Percentiles rank a stretch among this genome's conserved stretches.
phyloP scores from a whole-genome alignment of 2,329 filamentous ascomycete species.

The Diaporthe humulicola region DNA sequence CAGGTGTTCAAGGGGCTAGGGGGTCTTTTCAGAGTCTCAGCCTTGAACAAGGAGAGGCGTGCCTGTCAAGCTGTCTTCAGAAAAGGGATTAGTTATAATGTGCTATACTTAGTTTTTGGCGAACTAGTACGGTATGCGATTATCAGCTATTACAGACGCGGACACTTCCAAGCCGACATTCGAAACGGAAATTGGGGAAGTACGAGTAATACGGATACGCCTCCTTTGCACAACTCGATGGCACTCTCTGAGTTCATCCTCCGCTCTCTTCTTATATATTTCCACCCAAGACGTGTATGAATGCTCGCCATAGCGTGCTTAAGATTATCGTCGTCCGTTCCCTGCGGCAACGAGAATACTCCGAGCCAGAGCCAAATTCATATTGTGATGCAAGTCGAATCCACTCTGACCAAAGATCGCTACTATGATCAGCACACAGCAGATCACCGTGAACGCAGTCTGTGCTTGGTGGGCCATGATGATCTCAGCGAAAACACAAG shows the following conservation, averaged over 20 bases:
- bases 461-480: constrained; percentile 7
- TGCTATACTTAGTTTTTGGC: background rate
- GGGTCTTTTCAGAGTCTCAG: background rate
- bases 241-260: background rate
- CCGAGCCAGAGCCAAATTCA: background rate
- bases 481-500: background rate
- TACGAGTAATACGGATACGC: background rate
- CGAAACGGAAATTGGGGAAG: background rate
- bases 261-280: background rate
- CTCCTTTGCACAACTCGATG: background rate
- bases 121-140: background rate
- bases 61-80: too few species aligned
- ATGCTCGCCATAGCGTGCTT: constrained; percentile 8
- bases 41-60: background rate
- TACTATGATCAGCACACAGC: constrained; percentile 11
- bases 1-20: background rate
- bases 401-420: constrained; percentile 7
- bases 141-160: background rate
- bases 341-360: background rate
- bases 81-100: background rate
- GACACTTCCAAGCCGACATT: background rate
- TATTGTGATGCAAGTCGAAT: background rate
- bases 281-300: background rate
- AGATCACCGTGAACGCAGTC: constrained; percentile 13
- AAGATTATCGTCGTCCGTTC: background rate